Percentiles rank a stretch among this genome's conserved stretches.
Conservation (phyloP, 2,329 filamentous ascomycete species). For the Zarea fungicola region DNA sequence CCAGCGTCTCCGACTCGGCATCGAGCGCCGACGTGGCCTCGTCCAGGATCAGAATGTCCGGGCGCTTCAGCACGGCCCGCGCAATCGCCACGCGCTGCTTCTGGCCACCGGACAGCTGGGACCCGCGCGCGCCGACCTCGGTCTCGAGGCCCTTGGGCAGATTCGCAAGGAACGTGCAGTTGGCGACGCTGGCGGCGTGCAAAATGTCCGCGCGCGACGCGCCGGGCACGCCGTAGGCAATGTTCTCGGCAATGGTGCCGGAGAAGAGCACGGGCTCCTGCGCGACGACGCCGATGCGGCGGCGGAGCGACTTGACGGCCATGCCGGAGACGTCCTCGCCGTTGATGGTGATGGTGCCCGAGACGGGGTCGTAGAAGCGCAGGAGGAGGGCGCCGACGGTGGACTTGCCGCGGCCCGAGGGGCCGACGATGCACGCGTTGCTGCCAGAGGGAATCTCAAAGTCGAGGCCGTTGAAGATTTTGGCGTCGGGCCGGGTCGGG, state of each 20-base stretch:
- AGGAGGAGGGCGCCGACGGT: constrained; percentile 86
- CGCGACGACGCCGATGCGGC: constrained; percentile 90
- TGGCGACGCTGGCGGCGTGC: constrained; percentile 80
- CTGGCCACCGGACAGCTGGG: constrained; percentile 91
- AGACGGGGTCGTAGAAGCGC: constrained; percentile 81
- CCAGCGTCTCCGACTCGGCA: constrained; percentile 95
- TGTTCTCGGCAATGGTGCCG: constrained; percentile 80
- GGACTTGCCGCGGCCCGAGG: constrained; percentile 92
- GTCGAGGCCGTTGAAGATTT: constrained; percentile 81
- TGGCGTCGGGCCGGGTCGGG: constrained; percentile 85
- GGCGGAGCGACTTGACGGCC: constrained; percentile 88
- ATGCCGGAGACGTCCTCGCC: constrained; percentile 76
- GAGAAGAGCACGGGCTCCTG: constrained; percentile 94
- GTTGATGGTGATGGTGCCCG: constrained; percentile 74
- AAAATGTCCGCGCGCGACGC: constrained; percentile 78
- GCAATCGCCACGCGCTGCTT: constrained; percentile 98
- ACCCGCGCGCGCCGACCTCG: constrained; percentile 86
- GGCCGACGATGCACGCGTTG: constrained; percentile 94
- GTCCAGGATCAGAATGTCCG: constrained; percentile 93
- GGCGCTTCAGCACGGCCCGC: constrained; percentile 87
- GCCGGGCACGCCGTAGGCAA: constrained; percentile 79
- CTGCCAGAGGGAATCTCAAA: constrained; percentile 91
- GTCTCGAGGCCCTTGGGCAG: constrained; percentile 95
- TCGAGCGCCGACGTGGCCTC: constrained; percentile 97
- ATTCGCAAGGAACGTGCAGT: constrained; percentile 94